Evolutionary conservation across 257 asterid species (phyloP).

Genomic region (Solanum okadae): DNA sequence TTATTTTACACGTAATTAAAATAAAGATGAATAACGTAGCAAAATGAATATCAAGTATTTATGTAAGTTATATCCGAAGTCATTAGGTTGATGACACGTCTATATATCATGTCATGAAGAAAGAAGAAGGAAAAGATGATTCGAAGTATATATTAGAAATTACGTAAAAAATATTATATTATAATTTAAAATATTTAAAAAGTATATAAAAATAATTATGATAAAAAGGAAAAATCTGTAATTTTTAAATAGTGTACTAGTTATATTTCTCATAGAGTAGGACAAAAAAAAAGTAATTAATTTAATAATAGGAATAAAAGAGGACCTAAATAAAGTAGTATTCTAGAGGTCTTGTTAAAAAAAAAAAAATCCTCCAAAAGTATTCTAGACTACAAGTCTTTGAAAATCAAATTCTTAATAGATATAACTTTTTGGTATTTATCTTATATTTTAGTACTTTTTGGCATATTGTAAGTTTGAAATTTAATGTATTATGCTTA

Average conservation of each 20-base stretch:
- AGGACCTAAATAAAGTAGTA: background rate
- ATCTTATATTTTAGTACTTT: background rate
- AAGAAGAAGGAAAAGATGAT: background rate
- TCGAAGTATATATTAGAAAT: background rate
- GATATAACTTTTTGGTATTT: background rate
- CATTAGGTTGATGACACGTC: background rate
- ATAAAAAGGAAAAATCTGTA: too few relatives aligned
- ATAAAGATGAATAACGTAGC: background rate
- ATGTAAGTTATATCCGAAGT: background rate
- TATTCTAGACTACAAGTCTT: background rate
- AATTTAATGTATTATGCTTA: too few relatives aligned
- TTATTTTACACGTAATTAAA: background rate
- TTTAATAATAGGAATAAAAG: background rate
- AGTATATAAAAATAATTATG: too few relatives aligned
- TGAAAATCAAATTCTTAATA: background rate
- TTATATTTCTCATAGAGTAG: background rate
- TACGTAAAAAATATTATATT: too few relatives aligned
- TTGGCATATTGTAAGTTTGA: background rate
- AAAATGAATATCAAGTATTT: background rate
- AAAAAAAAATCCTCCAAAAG: background rate
- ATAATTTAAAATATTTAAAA: too few relatives aligned
- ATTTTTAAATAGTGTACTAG: background rate
- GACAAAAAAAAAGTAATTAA: background rate
- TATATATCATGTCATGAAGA: background rate
- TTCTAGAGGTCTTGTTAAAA: background rate